phyloP scores from a whole-genome alignment of 2,329 filamentous ascomycete genomes.

The Bipolaris bicolor region DNA sequence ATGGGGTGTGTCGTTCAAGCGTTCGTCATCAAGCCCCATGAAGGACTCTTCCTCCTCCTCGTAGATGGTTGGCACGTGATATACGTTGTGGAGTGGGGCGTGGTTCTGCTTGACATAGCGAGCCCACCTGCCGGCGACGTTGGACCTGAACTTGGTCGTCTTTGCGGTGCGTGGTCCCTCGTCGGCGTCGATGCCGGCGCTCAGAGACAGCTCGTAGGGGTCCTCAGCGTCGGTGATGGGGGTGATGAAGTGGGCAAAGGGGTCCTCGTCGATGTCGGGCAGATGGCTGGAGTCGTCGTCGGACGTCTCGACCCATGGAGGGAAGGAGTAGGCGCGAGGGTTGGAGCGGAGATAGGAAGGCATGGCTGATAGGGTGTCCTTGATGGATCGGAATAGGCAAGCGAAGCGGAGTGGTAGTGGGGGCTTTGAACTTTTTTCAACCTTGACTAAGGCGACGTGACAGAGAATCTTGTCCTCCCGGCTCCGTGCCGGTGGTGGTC shows the following conservation, averaged over 20 bases:
- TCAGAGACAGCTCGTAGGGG: constrained; percentile 48
- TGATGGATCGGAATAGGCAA: constrained; percentile 32
- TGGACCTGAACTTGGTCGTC: constrained; percentile 48
- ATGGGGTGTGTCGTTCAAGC: constrained; percentile 41
- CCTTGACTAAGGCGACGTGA: constrained; percentile 32
- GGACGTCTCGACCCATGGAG: constrained; percentile 39
- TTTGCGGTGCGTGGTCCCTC: constrained; percentile 41
- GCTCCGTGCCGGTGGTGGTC: constrained; percentile 41
- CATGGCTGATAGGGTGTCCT: constrained; percentile 38
- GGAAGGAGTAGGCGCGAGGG: constrained; percentile 44
- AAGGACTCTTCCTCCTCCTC: constrained; percentile 48
- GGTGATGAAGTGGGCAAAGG: constrained; percentile 52
- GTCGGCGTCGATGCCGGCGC: constrained; percentile 47
- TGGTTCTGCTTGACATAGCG: constrained; percentile 49
- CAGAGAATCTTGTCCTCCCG: constrained; percentile 29
- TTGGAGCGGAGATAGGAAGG: constrained; percentile 40
- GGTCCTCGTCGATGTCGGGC: constrained; percentile 52
- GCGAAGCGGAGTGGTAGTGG: constrained; percentile 31
- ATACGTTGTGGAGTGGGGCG: constrained; percentile 38
- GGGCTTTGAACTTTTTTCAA: constrained; percentile 33
- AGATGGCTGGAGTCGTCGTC: constrained; percentile 36
- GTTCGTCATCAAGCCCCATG: constrained; percentile 46
- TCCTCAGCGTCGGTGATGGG: constrained; percentile 52
- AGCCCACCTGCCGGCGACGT: constrained; percentile 50
- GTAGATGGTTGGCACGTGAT: constrained; percentile 36